phyloP scores from a whole-genome alignment of 1,139 yeast genomes.

The Scheffersomyces segobiensis region DNA sequence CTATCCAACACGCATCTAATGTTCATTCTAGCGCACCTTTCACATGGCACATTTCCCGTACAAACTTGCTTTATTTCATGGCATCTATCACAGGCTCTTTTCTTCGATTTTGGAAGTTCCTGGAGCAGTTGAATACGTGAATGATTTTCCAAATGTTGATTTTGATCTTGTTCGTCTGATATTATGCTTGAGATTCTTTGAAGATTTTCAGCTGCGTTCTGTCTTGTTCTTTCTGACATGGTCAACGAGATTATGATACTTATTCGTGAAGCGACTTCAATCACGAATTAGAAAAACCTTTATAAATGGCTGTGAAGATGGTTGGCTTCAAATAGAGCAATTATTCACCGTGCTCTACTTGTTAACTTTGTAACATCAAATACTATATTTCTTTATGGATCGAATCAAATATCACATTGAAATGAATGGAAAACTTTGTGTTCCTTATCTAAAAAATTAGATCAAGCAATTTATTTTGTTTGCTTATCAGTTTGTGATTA shows the following conservation, averaged over 20 bases:
- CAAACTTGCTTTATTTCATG: conserved; percentile 17
- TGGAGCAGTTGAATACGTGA: neutral
- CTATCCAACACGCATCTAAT: conserved; percentile 11
- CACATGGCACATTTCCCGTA: conserved; percentile 12
- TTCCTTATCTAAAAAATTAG: neutral
- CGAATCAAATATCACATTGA: neutral
- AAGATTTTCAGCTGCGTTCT: neutral
- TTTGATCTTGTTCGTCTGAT: neutral
- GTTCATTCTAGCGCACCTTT: conserved; percentile 7
- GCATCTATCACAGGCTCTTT: conserved; percentile 18
- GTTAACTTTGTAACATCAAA: neutral
- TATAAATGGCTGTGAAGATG: neutral
- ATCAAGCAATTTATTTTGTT: neutral
- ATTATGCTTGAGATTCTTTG: neutral
- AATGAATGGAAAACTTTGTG: neutral
- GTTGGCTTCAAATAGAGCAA: neutral
- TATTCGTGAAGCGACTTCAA: neutral
- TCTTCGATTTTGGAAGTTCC: neutral
- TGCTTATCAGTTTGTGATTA: neutral
- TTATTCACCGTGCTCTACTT: neutral
- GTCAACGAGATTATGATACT: neutral
- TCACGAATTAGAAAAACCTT: neutral
- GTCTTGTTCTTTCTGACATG: neutral
- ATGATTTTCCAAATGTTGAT: neutral
- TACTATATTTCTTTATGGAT: neutral